A percentile compares a stretch with the other conserved stretches of the same genome.
These are phyloP conservation scores for Phytophthora agathidicida DNA, from an alignment of 352 stramenopile species.

Conservation along the genomic window DNA sequence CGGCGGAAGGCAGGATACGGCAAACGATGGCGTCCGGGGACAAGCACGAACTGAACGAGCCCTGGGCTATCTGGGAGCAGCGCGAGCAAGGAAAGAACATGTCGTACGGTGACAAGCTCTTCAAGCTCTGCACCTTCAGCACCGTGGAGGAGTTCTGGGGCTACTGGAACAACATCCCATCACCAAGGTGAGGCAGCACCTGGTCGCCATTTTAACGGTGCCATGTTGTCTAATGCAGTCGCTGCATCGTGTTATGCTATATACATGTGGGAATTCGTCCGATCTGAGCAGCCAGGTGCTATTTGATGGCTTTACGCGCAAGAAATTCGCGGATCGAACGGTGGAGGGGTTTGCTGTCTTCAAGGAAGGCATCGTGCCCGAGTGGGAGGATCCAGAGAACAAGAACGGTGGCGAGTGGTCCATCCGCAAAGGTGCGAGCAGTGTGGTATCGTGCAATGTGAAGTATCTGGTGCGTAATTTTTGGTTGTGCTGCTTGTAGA, in stretches of 20 bases:
- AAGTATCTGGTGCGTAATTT: neutral
- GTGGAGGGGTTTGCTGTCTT: slow-evolving; percentile 95
- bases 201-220: neutral
- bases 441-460: neutral
- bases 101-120: slow-evolving; percentile 88
- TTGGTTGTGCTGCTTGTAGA: slow-evolving; percentile 41
- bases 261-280: neutral
- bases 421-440: slow-evolving; percentile 66
- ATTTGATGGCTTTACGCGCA: slow-evolving; percentile 85
- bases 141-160: slow-evolving; percentile 91
- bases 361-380: slow-evolving; percentile 88
- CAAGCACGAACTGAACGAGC: slow-evolving; percentile 80
- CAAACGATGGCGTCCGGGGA: slow-evolving; percentile 48
- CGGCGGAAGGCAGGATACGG: slow-evolving; percentile 22
- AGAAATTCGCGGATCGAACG: slow-evolving; percentile 92
- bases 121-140: slow-evolving; percentile 86
- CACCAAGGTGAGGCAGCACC: slow-evolving; percentile 67
- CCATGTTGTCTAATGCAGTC: slow-evolving; percentile 6
- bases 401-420: slow-evolving; percentile 89
- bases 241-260: neutral
- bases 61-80: slow-evolving; percentile 90
- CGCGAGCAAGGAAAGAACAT: slow-evolving; percentile 77
- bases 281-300: slow-evolving; percentile 61
- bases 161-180: slow-evolving; percentile 93
- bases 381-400: slow-evolving; percentile 93